Percentiles rank a stretch among this genome's conserved stretches.
These are phyloP conservation scores for Boletus insuetus DNA, from an alignment of 768 basidiomycete species.

Conservation along the genomic window DNA sequence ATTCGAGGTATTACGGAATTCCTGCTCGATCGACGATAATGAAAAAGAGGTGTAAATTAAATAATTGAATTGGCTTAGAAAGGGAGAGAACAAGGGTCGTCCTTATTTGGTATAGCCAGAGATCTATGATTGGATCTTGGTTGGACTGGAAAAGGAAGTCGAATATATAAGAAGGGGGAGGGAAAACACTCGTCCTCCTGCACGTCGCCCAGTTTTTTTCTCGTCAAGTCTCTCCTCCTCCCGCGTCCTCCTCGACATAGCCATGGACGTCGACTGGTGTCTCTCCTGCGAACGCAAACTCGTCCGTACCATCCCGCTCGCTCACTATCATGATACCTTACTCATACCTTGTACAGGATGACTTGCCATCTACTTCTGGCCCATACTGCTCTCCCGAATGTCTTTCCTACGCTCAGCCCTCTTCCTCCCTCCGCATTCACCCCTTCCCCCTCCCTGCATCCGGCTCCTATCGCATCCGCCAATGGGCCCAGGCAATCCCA, in stretches of 20 bases:
- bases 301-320: constrained; percentile 36
- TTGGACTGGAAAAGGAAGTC: constrained; percentile 20
- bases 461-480: constrained; percentile 17
- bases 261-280: constrained; percentile 73
- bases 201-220: constrained; percentile 20
- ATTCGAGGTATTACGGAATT: constrained; percentile 17
- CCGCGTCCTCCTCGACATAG: neutral
- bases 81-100: constrained; percentile 15
- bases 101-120: constrained; percentile 6
- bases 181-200: constrained; percentile 3
- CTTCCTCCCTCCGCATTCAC: constrained; percentile 20
- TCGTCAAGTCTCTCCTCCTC: neutral
- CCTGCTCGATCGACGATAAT: constrained; percentile 35
- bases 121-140: constrained; percentile 26
- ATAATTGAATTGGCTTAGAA: constrained; percentile 29
- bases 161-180: constrained; percentile 29
- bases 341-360: constrained; percentile 16
- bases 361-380: constrained; percentile 28
- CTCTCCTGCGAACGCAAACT: constrained; percentile 59
- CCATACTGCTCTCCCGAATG: constrained; percentile 58
- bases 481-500: constrained; percentile 33
- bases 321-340: neutral
- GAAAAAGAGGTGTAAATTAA: constrained; percentile 30
- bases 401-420: constrained; percentile 36
- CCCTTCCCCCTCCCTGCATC: neutral